Evolutionary conservation across 202 grass and related monocot species (phyloP).

Genomic region (Alloteropsis angusta): DNA sequence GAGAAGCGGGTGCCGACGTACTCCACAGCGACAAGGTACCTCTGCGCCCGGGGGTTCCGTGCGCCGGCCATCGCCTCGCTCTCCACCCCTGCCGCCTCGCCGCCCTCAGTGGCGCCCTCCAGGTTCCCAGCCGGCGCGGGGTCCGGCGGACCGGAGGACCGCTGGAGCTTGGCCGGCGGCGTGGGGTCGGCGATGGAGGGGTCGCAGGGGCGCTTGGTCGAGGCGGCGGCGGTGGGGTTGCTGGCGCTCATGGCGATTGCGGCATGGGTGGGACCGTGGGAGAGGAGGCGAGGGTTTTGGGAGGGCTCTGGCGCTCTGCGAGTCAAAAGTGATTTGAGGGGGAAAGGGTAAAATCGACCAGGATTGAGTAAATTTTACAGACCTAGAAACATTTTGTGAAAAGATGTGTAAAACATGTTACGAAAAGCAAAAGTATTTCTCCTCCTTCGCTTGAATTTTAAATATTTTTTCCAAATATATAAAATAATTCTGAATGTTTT

Average conservation of each 20-base stretch:
- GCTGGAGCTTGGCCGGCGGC: slow-evolving; percentile 31
- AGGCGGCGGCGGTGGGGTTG: background rate
- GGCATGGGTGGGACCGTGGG: background rate
- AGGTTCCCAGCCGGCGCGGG: background rate
- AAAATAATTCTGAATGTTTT: too few species aligned
- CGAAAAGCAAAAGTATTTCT: too few species aligned
- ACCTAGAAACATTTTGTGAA: too few species aligned
- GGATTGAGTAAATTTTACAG: background rate
- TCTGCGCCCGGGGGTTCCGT: slow-evolving; percentile 50
- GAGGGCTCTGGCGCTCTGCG: background rate
- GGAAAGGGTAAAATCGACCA: background rate
- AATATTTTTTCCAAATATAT: too few species aligned
- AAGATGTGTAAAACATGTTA: too few species aligned
- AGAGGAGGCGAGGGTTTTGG: slow-evolving; percentile 18
- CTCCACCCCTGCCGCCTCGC: slow-evolving; percentile 8
- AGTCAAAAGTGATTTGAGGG: background rate
- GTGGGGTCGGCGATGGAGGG: slow-evolving; percentile 5
- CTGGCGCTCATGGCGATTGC: slow-evolving; percentile 32
- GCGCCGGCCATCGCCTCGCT: slow-evolving; percentile 14
- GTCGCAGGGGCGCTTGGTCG: slow-evolving; percentile 32
- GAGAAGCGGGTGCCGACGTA: slow-evolving; percentile 81
- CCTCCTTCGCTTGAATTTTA: too few species aligned
- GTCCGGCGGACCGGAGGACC: slow-evolving; percentile 2
- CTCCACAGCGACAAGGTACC: slow-evolving; percentile 83
- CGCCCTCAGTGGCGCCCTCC: background rate